Base-by-base conservation (phyloP, 2,329 filamentous ascomycete genomes). In the Amauroascus niger region DNA sequence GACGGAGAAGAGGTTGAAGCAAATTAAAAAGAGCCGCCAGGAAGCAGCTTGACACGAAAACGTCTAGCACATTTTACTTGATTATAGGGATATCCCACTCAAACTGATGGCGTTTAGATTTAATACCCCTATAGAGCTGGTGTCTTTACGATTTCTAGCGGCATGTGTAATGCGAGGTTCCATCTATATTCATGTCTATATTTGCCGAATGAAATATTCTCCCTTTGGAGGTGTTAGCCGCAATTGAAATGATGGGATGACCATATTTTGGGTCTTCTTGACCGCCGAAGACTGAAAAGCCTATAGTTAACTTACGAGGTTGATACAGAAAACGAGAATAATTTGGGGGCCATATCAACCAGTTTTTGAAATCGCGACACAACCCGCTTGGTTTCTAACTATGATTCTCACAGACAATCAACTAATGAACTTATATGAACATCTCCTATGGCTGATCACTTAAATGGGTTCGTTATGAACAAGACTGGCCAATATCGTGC, bases 1-100 rank as follows among this genome's bases (percentile, higher is more conserved):
- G 74, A 89, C 85, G 56, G 93, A 98, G 74, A 97, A 97, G 78
- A 84, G 76, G 68, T 70, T 98, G 57, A 91, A 88, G 69, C 77
- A 87, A 68, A 85, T 81, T 69, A 90, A 66, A 69, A 72, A 62
- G 71, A 75, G 49, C 7, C 11, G 80, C 82, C 53, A 74, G 77
- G n/a, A 60, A 40, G 32, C 28, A 30, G 18, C 13, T 26, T 43
- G 20, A 26, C 6, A 4, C 11, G 20, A 20, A 43, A 3, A n/a
- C 6, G 9, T 39, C 5, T 35, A 5, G 41, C 13, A 13, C 41
- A 30, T 45, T 28, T 28, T 13, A 30, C 1, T 14, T 13, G 22
- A 37, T 14, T 37, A 37, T 16, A 20, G 39, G n/a, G n/a, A 41
- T 6, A 41, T 41, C 39, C 3, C n/a, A 18, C 9, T 18, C 14